Evolutionary conservation across 2,329 filamentous ascomycete species (phyloP).

Genomic region (Geosmithia morbida): DNA sequence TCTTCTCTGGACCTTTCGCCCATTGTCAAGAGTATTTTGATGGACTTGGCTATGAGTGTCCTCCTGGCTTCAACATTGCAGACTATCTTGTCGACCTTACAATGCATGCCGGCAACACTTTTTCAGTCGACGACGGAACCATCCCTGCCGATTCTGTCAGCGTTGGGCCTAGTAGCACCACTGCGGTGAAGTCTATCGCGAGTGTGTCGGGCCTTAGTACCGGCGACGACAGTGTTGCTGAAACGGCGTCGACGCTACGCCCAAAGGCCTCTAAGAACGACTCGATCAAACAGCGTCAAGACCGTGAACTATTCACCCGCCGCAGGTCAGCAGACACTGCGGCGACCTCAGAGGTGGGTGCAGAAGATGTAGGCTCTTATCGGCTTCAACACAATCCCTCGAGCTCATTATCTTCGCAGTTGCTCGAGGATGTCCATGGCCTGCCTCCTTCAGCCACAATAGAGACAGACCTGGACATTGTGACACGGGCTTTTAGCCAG

Average conservation of each 20-base stretch:
- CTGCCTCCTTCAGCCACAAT: conserved; percentile 42
- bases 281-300: conserved; percentile 75
- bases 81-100: conserved; percentile 96
- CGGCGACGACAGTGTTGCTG: conserved; percentile 49
- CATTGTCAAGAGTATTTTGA: conserved; percentile 91
- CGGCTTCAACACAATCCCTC: conserved; percentile 32
- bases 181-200: conserved; percentile 79
- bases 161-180: conserved; percentile 72
- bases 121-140: conserved; percentile 39
- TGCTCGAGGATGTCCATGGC: conserved; percentile 56
- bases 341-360: conserved; percentile 41
- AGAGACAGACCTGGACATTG: conserved; percentile 66
- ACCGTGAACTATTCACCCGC: conserved; percentile 78
- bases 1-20: conserved; percentile 84
- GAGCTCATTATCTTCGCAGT: conserved; percentile 35
- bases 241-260: conserved; percentile 43
- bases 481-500: conserved; percentile 60
- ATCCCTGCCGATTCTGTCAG: conserved; percentile 42
- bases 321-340: conserved; percentile 52
- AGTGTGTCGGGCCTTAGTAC: conserved; percentile 67
- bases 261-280: conserved; percentile 59
- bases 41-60: conserved; percentile 79
- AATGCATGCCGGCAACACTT: conserved; percentile 71
- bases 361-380: conserved; percentile 33
- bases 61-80: conserved; percentile 95